Evolutionary conservation across 345 rosid species (phyloP).

Genomic region (Lepidium africanum): DNA sequence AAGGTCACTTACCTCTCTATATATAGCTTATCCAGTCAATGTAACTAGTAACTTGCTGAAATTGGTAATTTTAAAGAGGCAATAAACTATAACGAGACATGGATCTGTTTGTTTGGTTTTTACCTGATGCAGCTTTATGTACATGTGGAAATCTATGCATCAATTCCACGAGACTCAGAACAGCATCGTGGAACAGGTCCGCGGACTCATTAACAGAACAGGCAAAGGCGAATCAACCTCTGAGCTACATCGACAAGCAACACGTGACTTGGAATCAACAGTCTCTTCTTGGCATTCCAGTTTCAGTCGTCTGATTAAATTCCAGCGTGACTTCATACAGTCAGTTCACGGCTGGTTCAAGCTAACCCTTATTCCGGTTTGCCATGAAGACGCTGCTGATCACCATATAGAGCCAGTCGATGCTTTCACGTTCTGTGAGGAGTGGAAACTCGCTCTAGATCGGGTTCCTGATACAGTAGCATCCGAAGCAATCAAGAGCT

Average conservation of each 20-base stretch:
- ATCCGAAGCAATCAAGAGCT: conserved; percentile 96
- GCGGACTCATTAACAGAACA: conserved; percentile 68
- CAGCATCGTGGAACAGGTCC: conserved; percentile 82
- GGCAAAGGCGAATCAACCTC: conserved; percentile 77
- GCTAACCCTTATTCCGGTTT: conserved; percentile 69
- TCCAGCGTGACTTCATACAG: conserved; percentile 67
- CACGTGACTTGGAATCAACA: conserved; percentile 82
- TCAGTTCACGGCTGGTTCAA: conserved; percentile 88
- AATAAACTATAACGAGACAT: neutral
- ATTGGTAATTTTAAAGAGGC: neutral
- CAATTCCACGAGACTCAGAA: conserved; percentile 79
- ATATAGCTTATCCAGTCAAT: neutral
- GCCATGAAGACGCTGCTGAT: conserved; percentile 35
- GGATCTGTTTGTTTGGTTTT: neutral
- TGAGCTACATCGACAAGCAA: conserved; percentile 83
- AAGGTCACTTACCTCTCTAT: neutral
- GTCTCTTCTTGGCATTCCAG: conserved; percentile 87
- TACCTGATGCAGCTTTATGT: conserved; percentile 64
- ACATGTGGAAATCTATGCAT: conserved; percentile 93
- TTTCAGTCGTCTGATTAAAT: conserved; percentile 66
- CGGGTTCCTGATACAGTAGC: conserved; percentile 93
- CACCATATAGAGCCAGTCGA: conserved; percentile 35
- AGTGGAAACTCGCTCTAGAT: conserved; percentile 88
- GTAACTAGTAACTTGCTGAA: neutral
- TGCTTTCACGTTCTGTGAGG: conserved; percentile 64